Evolutionary conservation across 129 eudicot species (phyloP).

Genomic region (Heracleum sosnowskyi): DNA sequence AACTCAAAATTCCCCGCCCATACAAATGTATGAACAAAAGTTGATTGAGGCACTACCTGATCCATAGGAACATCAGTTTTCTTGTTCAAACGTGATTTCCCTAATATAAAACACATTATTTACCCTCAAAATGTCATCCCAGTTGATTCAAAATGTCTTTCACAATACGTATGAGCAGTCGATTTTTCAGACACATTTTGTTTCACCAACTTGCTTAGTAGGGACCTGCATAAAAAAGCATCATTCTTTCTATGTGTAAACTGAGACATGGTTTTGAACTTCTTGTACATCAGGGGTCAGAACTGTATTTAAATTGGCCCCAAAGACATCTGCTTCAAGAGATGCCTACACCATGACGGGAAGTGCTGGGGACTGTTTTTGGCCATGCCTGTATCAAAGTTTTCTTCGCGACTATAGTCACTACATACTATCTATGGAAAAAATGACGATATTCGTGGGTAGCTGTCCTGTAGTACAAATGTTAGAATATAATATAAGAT

Average conservation of each 20-base stretch:
- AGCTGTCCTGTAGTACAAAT: no score
- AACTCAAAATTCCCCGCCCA: background rate
- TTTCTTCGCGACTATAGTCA: background rate
- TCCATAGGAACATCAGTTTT: conserved; percentile 1
- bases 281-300: background rate
- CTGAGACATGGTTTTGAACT: background rate
- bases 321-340: background rate
- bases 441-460: background rate
- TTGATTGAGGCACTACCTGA: background rate
- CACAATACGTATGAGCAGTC: background rate
- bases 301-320: background rate
- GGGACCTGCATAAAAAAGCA: background rate
- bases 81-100: background rate
- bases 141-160: background rate
- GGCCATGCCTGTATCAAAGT: background rate
- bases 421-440: no score
- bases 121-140: background rate
- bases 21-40: background rate
- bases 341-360: background rate
- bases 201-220: background rate
- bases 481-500: no score
- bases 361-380: background rate
- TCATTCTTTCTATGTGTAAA: background rate
- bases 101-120: background rate
- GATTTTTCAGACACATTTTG: background rate